Evolutionary conservation across 257 asterid genomes (phyloP), one percentile per base, ranked within the genome.

Genomic region (Lantana camara): DNA sequence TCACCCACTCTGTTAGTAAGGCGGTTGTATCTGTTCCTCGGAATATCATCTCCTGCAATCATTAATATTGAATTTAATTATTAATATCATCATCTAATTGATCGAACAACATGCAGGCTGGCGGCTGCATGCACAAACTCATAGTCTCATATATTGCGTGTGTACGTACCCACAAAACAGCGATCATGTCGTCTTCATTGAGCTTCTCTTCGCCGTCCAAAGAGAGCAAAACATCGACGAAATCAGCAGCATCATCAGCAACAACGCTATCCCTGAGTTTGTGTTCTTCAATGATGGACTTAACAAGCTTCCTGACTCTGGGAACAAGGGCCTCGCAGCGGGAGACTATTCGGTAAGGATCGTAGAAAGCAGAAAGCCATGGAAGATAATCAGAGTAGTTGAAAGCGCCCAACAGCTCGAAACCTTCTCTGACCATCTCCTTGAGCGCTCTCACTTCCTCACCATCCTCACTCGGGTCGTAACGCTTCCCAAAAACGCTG

Each of bases 81-180:
- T n/a, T n/a, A n/a, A n/a, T n/a, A n/a, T n/a, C n/a, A n/a, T n/a
- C n/a, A n/a, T n/a, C n/a, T n/a, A n/a, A n/a, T n/a, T n/a, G n/a
- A n/a, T n/a, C 5, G 32, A 27, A 27, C 32, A 27, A 17, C 22
- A 13, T 11, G 32, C 1, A 46, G 19, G 4, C 2, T n/a, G n/a
- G n/a, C n/a, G n/a, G n/a, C n/a, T n/a, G n/a, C n/a, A n/a, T n/a
- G n/a, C n/a, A n/a, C n/a, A n/a, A n/a, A n/a, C n/a, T n/a, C n/a
- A n/a, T n/a, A n/a, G n/a, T n/a, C n/a, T n/a, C n/a, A n/a, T n/a
- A n/a, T n/a, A n/a, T n/a, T n/a, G n/a, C n/a, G n/a, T n/a, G n/a
- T n/a, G n/a, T n/a, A 71, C 59, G 34, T 41, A 92, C 98, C 97
- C 97, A 89, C 24, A 92, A 64, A 53, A 92, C 87, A 2, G 98